These are phyloP conservation scores for Phytophthora parvispora DNA, from an alignment of 352 stramenopile genomes.

Conservation along the genomic window DNA sequence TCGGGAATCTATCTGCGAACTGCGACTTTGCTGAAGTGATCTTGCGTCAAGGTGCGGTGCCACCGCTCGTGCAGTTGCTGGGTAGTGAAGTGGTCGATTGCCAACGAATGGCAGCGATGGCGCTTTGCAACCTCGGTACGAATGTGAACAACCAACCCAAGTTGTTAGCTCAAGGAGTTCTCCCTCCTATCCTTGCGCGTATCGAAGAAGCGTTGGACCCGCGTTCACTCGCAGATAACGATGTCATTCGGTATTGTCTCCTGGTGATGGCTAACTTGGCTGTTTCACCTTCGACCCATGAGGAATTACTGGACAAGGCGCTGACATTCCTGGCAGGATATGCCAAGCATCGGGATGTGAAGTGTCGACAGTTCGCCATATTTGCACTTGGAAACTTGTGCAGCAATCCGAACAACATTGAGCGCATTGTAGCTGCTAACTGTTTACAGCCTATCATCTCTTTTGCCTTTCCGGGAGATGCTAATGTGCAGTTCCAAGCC, in stretches of 20 bases:
- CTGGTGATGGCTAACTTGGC: slow-evolving; percentile 96
- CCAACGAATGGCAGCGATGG: slow-evolving; percentile 97
- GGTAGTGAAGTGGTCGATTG: slow-evolving; percentile 92
- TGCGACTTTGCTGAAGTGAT: slow-evolving; percentile 96
- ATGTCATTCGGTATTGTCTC: slow-evolving; percentile 96
- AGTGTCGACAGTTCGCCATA: slow-evolving; percentile 97
- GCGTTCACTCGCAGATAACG: slow-evolving; percentile 94
- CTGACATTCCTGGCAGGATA: slow-evolving; percentile 94
- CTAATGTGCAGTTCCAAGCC: slow-evolving; percentile 98
- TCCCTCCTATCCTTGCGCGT: slow-evolving; percentile 91
- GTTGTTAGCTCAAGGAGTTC: slow-evolving; percentile 89
- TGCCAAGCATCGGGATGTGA: slow-evolving; percentile 96
- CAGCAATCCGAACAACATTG: slow-evolving; percentile 92
- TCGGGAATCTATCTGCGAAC: slow-evolving; percentile 97
- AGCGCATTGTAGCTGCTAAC: slow-evolving; percentile 89
- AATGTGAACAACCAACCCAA: slow-evolving; percentile 96
- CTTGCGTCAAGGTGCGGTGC: slow-evolving; percentile 87
- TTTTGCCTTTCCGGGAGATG: slow-evolving; percentile 94
- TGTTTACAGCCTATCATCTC: slow-evolving; percentile 95
- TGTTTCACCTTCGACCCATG: slow-evolving; percentile 87
- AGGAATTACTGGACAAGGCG: slow-evolving; percentile 78
- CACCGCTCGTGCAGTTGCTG: slow-evolving; percentile 90
- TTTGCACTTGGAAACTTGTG: slow-evolving; percentile 97
- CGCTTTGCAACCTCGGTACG: slow-evolving; percentile 95
- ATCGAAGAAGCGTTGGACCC: slow-evolving; percentile 93